A percentile compares a stretch with the other conserved stretches of the same genome.
These are phyloP conservation scores for Allomyces macrogynus DNA, from an alignment of 192 early-diverging fungal genomes.

Conservation along the genomic window DNA sequence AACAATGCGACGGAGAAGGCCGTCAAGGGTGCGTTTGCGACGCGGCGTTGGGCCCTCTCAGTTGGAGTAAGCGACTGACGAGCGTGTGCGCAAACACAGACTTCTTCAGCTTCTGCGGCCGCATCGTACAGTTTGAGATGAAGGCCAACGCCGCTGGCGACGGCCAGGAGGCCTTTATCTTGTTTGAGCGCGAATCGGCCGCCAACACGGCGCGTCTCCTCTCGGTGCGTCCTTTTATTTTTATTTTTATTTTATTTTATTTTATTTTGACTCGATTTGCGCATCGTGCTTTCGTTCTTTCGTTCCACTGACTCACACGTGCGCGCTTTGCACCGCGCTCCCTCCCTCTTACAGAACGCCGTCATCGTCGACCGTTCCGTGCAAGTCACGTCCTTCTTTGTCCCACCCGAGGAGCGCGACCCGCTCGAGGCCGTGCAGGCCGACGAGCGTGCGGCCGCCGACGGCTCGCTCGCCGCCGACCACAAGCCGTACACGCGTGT, in stretches of 20 bases:
- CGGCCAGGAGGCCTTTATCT: slow-evolving; percentile 29
- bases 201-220: slow-evolving; percentile 42
- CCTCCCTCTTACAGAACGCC: slow-evolving; percentile 7
- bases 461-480: background rate
- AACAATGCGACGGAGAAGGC: background rate
- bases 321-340: no score
- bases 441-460: slow-evolving; percentile 7
- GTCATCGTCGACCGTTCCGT: slow-evolving; percentile 36
- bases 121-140: slow-evolving; percentile 40
- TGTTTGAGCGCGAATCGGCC: slow-evolving; percentile 32
- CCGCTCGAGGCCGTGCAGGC: slow-evolving; percentile 6
- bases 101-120: slow-evolving; percentile 45
- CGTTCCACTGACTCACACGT: no score
- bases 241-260: no score
- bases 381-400: slow-evolving; percentile 22
- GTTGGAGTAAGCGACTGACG: no score
- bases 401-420: slow-evolving; percentile 8
- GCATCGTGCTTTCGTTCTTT: no score
- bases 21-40: slow-evolving; percentile 14
- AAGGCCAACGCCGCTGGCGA: slow-evolving; percentile 12
- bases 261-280: no score
- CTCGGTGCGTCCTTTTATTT: background rate
- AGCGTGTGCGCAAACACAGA: no score
- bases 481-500: slow-evolving; percentile 27
- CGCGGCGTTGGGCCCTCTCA: no score